A percentile compares a stretch with the other conserved stretches of the same genome.
Evolutionary conservation across 169 alveolate genomes (phyloP).

Genomic region (Cyclospora cayetanensis): DNA sequence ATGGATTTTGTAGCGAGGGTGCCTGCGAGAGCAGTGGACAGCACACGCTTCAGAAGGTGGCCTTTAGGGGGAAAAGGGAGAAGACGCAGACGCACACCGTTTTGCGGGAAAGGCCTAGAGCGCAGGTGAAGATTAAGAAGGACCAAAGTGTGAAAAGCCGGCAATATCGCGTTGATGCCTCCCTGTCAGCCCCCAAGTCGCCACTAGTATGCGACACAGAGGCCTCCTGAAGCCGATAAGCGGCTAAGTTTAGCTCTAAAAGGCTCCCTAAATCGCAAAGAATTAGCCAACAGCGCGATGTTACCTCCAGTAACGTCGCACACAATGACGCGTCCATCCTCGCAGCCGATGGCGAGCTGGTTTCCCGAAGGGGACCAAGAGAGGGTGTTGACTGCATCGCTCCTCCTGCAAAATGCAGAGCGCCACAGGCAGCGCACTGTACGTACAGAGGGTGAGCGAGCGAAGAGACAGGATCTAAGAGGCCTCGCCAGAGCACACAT

Average conservation of each 20-base stretch:
- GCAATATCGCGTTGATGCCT: too few relatives aligned
- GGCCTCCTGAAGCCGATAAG: neutral
- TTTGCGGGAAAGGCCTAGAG: neutral
- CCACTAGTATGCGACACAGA: too few relatives aligned
- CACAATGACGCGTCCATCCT: conserved; percentile 41
- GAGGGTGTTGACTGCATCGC: conserved; percentile 12
- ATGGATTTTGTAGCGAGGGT: conserved; percentile 16
- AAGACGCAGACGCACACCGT: neutral
- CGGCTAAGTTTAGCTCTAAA: neutral
- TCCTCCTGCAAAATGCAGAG: neutral
- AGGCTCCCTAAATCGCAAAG: neutral
- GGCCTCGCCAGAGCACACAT: too few relatives aligned
- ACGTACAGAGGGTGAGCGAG: too few relatives aligned
- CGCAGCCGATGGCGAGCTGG: conserved; percentile 49
- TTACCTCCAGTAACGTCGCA: neutral
- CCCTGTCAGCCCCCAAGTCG: too few relatives aligned
- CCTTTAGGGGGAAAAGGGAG: neutral
- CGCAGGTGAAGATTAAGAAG: neutral
- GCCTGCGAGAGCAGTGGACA: conserved; percentile 27
- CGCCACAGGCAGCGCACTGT: too few relatives aligned
- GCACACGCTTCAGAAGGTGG: too few relatives aligned
- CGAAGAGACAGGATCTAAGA: too few relatives aligned
- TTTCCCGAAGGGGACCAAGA: conserved; percentile 58
- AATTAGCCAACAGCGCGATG: neutral
- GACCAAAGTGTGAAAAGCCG: too few relatives aligned